Evolutionary conservation across 768 basidiomycete species (phyloP).

Genomic region (Lactifluus subvellereus): DNA sequence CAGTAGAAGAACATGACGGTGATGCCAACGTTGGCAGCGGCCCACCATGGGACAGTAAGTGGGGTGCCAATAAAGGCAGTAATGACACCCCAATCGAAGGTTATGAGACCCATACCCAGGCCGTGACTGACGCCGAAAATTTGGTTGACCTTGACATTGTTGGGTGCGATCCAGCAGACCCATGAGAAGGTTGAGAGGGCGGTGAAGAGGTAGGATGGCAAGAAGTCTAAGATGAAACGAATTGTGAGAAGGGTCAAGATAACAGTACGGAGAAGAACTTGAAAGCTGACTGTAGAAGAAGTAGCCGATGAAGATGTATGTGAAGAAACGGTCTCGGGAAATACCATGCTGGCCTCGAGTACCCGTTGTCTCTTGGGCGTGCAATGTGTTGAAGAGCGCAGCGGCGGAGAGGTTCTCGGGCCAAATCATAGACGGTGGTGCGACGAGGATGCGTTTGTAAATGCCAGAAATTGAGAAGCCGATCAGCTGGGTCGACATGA

Average conservation of each 20-base stretch:
- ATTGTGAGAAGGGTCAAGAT: slow-evolving; percentile 32
- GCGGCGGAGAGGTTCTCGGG: slow-evolving; percentile 39
- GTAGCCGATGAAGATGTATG: slow-evolving; percentile 36
- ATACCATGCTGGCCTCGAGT: slow-evolving; percentile 41
- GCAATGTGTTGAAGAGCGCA: slow-evolving; percentile 43
- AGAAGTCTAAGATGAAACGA: not conserved
- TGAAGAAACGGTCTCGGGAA: slow-evolving; percentile 50
- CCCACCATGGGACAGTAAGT: slow-evolving; percentile 80
- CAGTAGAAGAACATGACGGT: slow-evolving; percentile 68
- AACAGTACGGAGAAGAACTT: slow-evolving; percentile 43
- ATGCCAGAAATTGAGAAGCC: slow-evolving; percentile 41
- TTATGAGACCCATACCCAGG: slow-evolving; percentile 56
- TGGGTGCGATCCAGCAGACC: slow-evolving; percentile 64
- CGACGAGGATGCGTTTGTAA: slow-evolving; percentile 41
- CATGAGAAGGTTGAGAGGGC: slow-evolving; percentile 37
- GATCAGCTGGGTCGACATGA: slow-evolving; percentile 40
- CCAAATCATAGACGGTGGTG: slow-evolving; percentile 43
- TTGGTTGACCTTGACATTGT: slow-evolving; percentile 65
- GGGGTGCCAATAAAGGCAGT: slow-evolving; percentile 55
- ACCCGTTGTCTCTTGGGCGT: slow-evolving; percentile 37
- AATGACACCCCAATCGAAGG: slow-evolving; percentile 79
- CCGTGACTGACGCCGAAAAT: slow-evolving; percentile 56
- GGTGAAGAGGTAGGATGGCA: slow-evolving; percentile 20
- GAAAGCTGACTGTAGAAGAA: slow-evolving; percentile 46
- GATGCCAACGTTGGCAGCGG: slow-evolving; percentile 59